Base-by-base conservation (phyloP, 129 eudicot genomes). In the Lonicera japonica region DNA sequence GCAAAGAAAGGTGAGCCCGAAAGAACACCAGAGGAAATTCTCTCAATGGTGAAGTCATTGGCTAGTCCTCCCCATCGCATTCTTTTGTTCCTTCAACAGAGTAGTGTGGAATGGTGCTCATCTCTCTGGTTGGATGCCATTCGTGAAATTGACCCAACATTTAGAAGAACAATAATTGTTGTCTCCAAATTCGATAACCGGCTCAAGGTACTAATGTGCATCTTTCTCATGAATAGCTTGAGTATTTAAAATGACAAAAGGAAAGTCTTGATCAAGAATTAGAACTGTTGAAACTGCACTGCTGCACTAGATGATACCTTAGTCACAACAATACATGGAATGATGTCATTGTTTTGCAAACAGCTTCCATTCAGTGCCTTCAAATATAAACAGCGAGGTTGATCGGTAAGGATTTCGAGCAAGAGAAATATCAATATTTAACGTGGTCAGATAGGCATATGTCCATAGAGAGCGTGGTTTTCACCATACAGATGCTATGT, bases 91-190 rank as follows among this genome's bases (percentile, higher is more conserved):
- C 98, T 92, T 70, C 98, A 92, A 69, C 98, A 92, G 70, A 92
- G 98, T 51, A 92, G 98, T 60, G 98, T 87, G 50, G 98, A 92
- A 46, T 92, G 98, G 98, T 92, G 98, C 76, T 92, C 98, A 20
- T 92, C 98, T 15, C 68, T 92, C 84, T 92, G 98, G 98, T 65
- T 92, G 73, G 98, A 92, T 70, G 56, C 87, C 34, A 78, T 92
- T 58, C 98, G 96, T 34, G 95, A 92, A 25, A 87, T 92, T 21
- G 98, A 92, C 75, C 98, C 98, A 46, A 70, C 86, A 11, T 88
- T 92, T 68, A 77, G 86, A 20, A 73, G 98, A 61, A 87, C 96
- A 22, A n/a, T 92, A 21, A 73, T 92, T 36, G 96, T 88, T 70
- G 96, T 92, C 65, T 92, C 98, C 69, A 92, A 92, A 72, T 92